phyloP scores from a whole-genome alignment of 192 early-diverging fungal species.

The Oehlia diaphana region DNA sequence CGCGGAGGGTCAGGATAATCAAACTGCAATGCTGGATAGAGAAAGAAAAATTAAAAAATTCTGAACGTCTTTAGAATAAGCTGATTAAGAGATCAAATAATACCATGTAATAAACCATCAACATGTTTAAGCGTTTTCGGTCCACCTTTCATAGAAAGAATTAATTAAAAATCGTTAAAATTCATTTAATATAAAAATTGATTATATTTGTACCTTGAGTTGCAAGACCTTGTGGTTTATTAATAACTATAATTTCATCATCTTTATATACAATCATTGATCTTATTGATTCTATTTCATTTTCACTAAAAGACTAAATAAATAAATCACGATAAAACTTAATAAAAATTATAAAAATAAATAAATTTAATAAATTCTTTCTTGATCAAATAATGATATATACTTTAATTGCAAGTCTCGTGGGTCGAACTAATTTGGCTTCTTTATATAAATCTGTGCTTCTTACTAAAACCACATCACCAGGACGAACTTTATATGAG shows the following conservation, averaged over 20 bases:
- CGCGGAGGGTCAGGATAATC: constrained; percentile 3
- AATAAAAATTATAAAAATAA: no score
- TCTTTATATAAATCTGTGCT: background rate
- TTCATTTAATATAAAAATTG: no score
- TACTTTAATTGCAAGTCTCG: background rate
- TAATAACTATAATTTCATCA: constrained; percentile 7
- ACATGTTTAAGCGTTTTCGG: background rate
- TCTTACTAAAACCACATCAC: background rate
- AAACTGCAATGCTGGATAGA: background rate
- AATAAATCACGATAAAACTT: no score
- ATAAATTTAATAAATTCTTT: background rate
- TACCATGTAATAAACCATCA: constrained; percentile 3
- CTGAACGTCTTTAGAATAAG: background rate
- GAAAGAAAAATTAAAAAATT: background rate
- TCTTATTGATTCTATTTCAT: constrained; percentile 8
- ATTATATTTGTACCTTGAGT: constrained; percentile 2
- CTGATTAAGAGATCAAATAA: background rate
- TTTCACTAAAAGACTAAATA: constrained; percentile 6
- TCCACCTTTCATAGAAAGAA: background rate
- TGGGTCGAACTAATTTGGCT: background rate
- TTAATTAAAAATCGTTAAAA: no score
- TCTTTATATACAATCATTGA: constrained; percentile 18
- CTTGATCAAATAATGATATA: no score
- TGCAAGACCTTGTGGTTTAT: background rate
- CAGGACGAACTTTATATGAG: background rate